These are phyloP conservation scores for Agarophyton chilense DNA, from an alignment of 23 red algal genomes.

Conservation along the genomic window DNA sequence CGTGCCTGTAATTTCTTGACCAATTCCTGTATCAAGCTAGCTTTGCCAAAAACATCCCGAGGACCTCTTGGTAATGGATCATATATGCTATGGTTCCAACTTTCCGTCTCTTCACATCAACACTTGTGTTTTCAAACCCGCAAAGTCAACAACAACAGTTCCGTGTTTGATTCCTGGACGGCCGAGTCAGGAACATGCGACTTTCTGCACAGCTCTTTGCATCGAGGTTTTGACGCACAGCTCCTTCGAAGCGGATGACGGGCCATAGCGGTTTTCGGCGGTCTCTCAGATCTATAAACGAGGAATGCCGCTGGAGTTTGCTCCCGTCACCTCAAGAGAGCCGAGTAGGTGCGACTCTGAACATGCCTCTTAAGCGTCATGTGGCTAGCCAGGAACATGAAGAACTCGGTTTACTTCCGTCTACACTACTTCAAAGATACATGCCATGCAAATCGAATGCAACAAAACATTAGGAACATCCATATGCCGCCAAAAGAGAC, in stretches of 20 bases:
- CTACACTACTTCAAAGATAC: no score
- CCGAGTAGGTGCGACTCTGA: not conserved
- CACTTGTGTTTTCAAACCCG: constrained; percentile 27
- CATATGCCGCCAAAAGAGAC: no score
- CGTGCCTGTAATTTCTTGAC: no score
- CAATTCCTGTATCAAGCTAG: no score
- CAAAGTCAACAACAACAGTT: constrained; percentile 53
- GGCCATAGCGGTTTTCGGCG: not conserved
- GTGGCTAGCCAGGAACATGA: no score
- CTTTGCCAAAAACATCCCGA: constrained; percentile 55
- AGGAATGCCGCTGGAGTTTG: constrained; percentile 33
- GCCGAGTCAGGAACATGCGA: not conserved
- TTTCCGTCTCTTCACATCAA: constrained; percentile 27
- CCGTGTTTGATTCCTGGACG: constrained; percentile 39
- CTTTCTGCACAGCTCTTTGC: constrained; percentile 25
- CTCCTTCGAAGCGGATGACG: constrained; percentile 38
- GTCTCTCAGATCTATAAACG: not conserved
- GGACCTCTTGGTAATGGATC: constrained; percentile 48
- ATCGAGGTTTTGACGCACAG: not conserved
- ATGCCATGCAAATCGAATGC: no score
- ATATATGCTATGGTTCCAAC: constrained; percentile 38
- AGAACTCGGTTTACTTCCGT: no score
- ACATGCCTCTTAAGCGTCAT: constrained; percentile 48
- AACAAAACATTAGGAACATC: no score
- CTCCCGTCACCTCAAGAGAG: not conserved